Base-by-base conservation (phyloP, 202 grass and related monocot genomes). In the Brachypodium distachyon region DNA sequence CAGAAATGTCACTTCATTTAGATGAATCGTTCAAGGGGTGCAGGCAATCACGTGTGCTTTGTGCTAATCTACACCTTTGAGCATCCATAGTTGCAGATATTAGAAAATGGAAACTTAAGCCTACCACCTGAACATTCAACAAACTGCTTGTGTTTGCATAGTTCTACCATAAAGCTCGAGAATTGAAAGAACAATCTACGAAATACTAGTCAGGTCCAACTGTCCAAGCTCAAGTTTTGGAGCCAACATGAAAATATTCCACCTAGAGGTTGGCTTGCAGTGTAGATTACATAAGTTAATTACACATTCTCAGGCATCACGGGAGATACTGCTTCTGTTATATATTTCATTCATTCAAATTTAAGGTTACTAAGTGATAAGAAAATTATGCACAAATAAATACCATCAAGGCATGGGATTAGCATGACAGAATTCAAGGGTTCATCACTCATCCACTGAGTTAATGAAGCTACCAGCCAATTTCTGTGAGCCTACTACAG, bases 401-500 rank as follows among this genome's bases (percentile, higher is more conserved):
- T 72, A 22, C 19, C 21, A 63, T 47, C 16, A 54, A 79, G 37
- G 37, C 67, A 56, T 64, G 63, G 23, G 54, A 12, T 52, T 6
- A 48, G 52, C 33, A 61, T 56, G 21, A 7, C 12, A 70, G n/a
- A 78, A 21, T 19, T 37, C 13, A n/a, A n/a, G n/a, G n/a, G n/a
- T n/a, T n/a, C n/a, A n/a, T n/a, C n/a, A n/a, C n/a, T n/a, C 7
- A 28, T 12, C 11, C 14, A 29, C n/a, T 39, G 7, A 43, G 27
- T 43, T 37, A 63, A 63, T 44, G 72, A 46, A 2, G 10, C 19
- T 34, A 27, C 37, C 63, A 64, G 19, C 82, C n/a, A n/a, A n/a
- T n/a, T 37, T 72, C 39, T 46, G 72, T 54, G 34, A 61, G 81
- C 18, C 7, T 83, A 83, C 51, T 3, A 60, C 53, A 62, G n/a